phyloP scores from a whole-genome alignment of 1,139 yeast genomes.

The Williopsis jadinii region DNA sequence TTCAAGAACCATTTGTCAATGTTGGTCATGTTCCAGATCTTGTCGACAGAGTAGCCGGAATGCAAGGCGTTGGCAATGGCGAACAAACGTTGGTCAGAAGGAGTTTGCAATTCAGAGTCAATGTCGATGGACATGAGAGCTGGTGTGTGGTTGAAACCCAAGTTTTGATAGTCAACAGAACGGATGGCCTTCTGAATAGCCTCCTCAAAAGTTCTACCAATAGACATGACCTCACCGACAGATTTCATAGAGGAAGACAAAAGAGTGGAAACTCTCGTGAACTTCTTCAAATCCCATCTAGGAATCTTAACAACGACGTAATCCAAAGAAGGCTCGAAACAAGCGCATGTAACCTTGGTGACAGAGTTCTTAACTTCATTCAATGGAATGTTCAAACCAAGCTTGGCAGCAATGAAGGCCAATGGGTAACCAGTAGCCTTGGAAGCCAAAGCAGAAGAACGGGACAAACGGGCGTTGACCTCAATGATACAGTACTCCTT shows the following conservation, averaged over 20 bases:
- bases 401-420: conserved; percentile 96
- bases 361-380: conserved; percentile 91
- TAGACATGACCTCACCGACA: conserved; percentile 98
- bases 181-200: conserved; percentile 97
- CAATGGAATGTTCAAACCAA: conserved; percentile 90
- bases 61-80: conserved; percentile 92
- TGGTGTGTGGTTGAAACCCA: conserved; percentile 87
- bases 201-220: conserved; percentile 97
- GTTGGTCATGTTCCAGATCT: conserved; percentile 85
- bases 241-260: conserved; percentile 96
- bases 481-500: conserved; percentile 96
- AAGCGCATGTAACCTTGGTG: conserved; percentile 91
- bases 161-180: conserved; percentile 89
- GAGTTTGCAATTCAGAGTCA: conserved; percentile 87
- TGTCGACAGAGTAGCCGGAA: conserved; percentile 84
- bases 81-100: conserved; percentile 92
- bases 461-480: conserved; percentile 94
- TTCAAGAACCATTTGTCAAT: conserved; percentile 97
- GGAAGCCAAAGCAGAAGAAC: conserved; percentile 97
- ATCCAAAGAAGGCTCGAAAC: conserved; percentile 97
- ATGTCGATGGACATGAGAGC: conserved; percentile 86
- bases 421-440: conserved; percentile 98
- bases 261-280: conserved; percentile 84
- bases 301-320: conserved; percentile 98
- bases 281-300: conserved; percentile 97